Conservation (phyloP, 2,329 filamentous ascomycete genomes). For the Endoconidiophora laricicola region DNA sequence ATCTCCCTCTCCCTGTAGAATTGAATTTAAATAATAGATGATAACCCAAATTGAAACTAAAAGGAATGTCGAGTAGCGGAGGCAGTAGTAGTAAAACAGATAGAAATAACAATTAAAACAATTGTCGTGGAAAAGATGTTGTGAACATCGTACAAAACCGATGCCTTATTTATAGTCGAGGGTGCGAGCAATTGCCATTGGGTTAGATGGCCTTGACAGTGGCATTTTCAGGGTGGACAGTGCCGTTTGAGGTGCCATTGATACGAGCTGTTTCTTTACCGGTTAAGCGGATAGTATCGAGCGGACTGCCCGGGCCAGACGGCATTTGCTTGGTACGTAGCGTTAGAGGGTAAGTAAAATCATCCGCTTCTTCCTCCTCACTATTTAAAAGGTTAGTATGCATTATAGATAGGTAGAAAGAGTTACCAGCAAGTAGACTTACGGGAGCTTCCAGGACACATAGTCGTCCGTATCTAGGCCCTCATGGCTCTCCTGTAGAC, state of each 20-base stretch:
- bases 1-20: conserved; percentile 8
- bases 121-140: not conserved
- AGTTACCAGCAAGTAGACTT: conserved; percentile 31
- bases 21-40: conserved; percentile 5
- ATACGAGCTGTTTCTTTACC: conserved; percentile 6
- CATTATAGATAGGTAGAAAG: not conserved
- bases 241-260: not conserved
- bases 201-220: conserved; percentile 8
- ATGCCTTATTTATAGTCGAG: not conserved
- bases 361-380: conserved; percentile 83
- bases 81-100: not conserved
- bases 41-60: conserved; percentile 3
- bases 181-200: not conserved
- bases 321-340: conserved; percentile 35
- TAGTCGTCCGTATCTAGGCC: conserved; percentile 93
- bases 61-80: not conserved
- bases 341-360: conserved; percentile 43
- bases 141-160: conserved; percentile 2
- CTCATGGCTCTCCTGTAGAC: conserved; percentile 83
- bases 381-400: conserved; percentile 28
- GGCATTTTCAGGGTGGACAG: not conserved
- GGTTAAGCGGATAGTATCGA: conserved; percentile 8
- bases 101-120: not conserved
- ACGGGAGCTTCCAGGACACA: conserved; percentile 95
- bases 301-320: conserved; percentile 15